Evolutionary conservation across 305 asterid genomes (phyloP).

Genomic region (Solanum aculeatissimum): DNA sequence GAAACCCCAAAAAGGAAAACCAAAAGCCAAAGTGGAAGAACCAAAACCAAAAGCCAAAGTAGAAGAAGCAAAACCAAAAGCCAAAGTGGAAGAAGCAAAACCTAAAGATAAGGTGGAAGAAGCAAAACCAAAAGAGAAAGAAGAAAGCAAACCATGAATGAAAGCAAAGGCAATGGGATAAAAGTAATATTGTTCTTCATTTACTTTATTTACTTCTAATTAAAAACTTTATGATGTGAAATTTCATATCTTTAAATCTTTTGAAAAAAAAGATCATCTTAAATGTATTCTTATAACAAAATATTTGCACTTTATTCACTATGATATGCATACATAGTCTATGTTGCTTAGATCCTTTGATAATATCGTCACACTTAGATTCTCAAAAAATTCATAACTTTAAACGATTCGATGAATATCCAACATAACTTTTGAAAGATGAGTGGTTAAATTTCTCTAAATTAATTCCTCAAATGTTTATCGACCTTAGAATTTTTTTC

Average conservation of each 20-base stretch:
- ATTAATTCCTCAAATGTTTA: not conserved
- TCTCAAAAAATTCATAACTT: not conserved
- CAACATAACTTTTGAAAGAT: not conserved
- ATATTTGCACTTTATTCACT: not conserved
- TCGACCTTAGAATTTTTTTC: not conserved
- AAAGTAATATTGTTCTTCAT: not conserved
- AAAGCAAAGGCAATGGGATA: not conserved
- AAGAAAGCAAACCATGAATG: not conserved
- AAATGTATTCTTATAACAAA: not conserved
- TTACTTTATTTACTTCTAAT: not conserved
- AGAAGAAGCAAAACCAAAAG: not conserved
- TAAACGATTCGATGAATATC: not conserved
- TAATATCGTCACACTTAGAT: not conserved
- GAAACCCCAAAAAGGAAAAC: constrained; percentile 24
- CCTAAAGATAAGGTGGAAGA: constrained; percentile 4
- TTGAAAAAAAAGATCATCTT: not conserved
- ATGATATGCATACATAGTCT: not conserved
- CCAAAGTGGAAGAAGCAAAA: not conserved
- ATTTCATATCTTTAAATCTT: not conserved
- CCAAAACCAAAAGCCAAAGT: not conserved
- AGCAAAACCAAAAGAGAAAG: not conserved
- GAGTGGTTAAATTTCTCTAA: not conserved
- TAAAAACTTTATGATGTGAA: not conserved
- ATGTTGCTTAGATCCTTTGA: not conserved
- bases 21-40: constrained; percentile 5